phyloP scores from a whole-genome alignment of 345 rosid species.

The Balakata baccata region DNA sequence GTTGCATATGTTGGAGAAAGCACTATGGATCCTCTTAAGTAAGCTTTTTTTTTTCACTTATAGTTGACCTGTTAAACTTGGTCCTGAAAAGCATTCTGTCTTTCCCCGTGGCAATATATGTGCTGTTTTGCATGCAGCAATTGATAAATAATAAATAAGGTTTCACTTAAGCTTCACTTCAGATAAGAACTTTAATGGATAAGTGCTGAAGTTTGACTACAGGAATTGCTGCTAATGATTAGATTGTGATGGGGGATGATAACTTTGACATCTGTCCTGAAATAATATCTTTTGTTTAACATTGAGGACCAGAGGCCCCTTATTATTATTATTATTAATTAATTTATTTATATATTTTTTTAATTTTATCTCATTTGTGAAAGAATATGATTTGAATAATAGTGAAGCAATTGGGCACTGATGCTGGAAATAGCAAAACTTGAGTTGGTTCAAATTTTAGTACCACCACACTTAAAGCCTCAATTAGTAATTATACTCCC shows the following conservation, averaged over 20 bases:
- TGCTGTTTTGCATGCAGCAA: not conserved
- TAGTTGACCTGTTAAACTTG: too few relatives aligned
- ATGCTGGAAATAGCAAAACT: not conserved
- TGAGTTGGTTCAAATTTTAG: not conserved
- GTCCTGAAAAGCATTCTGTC: too few relatives aligned
- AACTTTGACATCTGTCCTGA: not conserved
- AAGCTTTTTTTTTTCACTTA: constrained; percentile 24
- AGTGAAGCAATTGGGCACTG: not conserved
- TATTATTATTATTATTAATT: too few relatives aligned
- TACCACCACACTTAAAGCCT: not conserved
- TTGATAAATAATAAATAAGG: not conserved
- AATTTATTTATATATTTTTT: too few relatives aligned
- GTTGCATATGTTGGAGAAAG: constrained; percentile 99
- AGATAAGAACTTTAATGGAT: not conserved
- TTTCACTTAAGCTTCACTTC: not conserved
- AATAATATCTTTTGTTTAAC: not conserved
- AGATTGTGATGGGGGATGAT: not conserved
- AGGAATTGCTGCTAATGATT: not conserved
- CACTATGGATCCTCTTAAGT: constrained; percentile 91
- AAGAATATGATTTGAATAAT: not conserved
- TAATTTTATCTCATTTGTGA: not conserved
- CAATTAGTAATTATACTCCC: not conserved
- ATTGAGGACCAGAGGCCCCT: not conserved
- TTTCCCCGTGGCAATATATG: not conserved
- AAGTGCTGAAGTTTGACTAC: not conserved